Conservation (phyloP, 768 basidiomycete species). For the Collybia sordida region DNA sequence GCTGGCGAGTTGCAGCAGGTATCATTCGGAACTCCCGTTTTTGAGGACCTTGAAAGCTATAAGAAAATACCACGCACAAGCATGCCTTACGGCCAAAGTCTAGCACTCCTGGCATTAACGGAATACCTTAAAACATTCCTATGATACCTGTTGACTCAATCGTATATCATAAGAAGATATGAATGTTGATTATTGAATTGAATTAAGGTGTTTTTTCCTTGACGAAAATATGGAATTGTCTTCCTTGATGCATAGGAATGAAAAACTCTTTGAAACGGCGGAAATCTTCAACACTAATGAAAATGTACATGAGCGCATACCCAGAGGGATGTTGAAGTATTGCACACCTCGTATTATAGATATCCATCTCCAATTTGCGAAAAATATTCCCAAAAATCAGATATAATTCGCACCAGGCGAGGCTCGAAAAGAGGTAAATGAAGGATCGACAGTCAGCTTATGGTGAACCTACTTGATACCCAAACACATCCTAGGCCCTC, state of each 20-base stretch:
- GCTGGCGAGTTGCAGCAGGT: constrained; percentile 45
- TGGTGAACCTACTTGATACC: constrained; percentile 37
- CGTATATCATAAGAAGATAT: background rate
- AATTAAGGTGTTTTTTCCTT: constrained; percentile 8
- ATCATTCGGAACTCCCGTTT: constrained; percentile 56
- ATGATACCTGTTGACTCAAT: constrained; percentile 15
- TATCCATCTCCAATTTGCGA: constrained; percentile 33
- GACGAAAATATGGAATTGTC: constrained; percentile 21
- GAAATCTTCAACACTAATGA: constrained; percentile 26
- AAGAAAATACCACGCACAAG: constrained; percentile 51
- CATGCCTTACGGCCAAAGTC: constrained; percentile 58
- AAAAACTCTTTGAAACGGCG: constrained; percentile 32
- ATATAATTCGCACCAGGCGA: constrained; percentile 44
- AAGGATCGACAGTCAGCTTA: background rate
- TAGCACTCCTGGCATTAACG: constrained; percentile 48
- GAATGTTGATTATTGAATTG: background rate
- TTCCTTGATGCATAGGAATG: constrained; percentile 30
- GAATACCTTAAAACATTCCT: constrained; percentile 44
- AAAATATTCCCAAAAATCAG: constrained; percentile 40
- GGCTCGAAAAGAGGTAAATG: constrained; percentile 17
- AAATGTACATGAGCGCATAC: background rate
- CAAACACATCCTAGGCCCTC: constrained; percentile 43
- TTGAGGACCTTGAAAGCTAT: constrained; percentile 45
- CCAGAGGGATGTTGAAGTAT: background rate
- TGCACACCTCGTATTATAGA: constrained; percentile 30